These are phyloP conservation scores for Apophysomyces ossiformis DNA, from an alignment of 371 early-diverging fungal genomes.

Conservation along the genomic window DNA sequence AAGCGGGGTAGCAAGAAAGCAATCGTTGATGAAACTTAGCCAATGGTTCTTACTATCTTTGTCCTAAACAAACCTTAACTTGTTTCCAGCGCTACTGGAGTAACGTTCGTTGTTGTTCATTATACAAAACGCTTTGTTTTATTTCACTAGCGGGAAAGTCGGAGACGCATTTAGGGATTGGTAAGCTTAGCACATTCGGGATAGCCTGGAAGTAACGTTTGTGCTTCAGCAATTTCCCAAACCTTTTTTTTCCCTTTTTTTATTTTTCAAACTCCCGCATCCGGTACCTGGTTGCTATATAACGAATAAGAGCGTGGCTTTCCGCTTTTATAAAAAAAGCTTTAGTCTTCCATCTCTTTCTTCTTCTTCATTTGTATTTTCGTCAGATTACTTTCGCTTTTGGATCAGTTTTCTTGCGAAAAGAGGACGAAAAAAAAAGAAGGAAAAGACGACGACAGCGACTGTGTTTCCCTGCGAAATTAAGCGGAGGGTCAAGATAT, in stretches of 20 bases:
- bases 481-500: background rate
- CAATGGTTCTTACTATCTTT: background rate
- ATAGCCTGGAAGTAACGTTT: background rate
- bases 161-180: slow-evolving; percentile 3
- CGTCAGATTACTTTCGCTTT: background rate
- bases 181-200: slow-evolving; percentile 7
- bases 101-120: background rate
- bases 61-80: background rate
- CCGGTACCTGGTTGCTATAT: background rate
- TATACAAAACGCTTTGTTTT: background rate
- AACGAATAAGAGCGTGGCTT: slow-evolving; percentile 4
- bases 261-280: slow-evolving; percentile 1
- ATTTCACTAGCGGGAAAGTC: background rate
- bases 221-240: background rate
- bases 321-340: background rate
- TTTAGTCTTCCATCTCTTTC: background rate
- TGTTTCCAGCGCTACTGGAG: background rate
- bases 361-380: background rate
- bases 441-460: background rate
- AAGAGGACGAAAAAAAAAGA: background rate
- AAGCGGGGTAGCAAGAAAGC: background rate
- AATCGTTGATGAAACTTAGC: background rate
- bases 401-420: background rate
- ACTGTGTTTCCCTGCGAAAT: background rate
- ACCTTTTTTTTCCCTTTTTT: background rate